Evolutionary conservation across 192 early-diverging fungal genomes (phyloP), one percentile per base, ranked within the genome.

Genomic region (Umbelopsis isabellina): DNA sequence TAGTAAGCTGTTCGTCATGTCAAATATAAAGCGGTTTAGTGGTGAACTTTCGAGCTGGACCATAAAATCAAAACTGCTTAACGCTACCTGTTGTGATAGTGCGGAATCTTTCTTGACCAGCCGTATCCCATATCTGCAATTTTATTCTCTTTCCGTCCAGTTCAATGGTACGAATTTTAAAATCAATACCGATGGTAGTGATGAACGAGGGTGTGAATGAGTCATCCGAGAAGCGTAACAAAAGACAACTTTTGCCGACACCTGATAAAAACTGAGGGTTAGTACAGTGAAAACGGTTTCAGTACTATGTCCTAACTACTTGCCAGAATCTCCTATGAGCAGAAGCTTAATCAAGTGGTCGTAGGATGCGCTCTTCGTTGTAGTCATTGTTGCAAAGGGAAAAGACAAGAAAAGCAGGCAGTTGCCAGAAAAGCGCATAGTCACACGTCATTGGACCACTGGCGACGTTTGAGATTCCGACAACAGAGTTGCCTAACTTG

Each of bases 121-220:
- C 97, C 8, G 97, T 99, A 83, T 99, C 97, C 97, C 97, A 99
- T 72, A 99, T 99, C 83, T 99, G 97, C 46, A 99, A 88, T 84
- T 99, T 99, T 79, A 99, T 97, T 69, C 96, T 91, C 86, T 98
- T 98, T 68, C 96, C 97, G 77, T 98, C 97, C 46, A 99, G 86
- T 75, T 99, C 97, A 68, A 99, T 97, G 25, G 95, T 98, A 67
- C 96, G 90, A 79, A 99, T 98, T 85, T 98, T 97, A 82, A 99
- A 99, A 85, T 99, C 97, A 72, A 99, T 98, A 52, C 97, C 97
- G 71, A 99, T 98, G 53, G 97, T 99, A 47, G 97, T 98, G 79
- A 99, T 99, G 84, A 98, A 99, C 46, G 95, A 97, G 35, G 97
- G 97, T 33, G 97, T 98, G 79, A 99, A 99, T 64, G 95, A 95